phyloP scores from a whole-genome alignment of 2,329 filamentous ascomycete genomes.

The Diaporthe helianthi region DNA sequence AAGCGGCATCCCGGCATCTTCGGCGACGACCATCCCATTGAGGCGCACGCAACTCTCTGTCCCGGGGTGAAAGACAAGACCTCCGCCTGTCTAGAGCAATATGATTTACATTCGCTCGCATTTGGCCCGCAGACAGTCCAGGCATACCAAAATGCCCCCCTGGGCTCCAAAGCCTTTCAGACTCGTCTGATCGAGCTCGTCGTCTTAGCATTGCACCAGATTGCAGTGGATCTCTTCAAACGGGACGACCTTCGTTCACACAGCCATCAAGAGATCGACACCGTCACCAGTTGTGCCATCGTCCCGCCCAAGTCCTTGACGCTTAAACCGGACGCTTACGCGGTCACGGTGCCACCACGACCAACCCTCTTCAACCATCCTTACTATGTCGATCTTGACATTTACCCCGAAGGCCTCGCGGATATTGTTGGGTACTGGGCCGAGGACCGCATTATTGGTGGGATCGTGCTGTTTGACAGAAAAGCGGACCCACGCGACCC shows the following conservation, averaged over 20 bases:
- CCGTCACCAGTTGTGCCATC: slow-evolving; percentile 9
- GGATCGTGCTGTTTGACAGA: slow-evolving; percentile 39
- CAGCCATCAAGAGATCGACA: slow-evolving; percentile 33
- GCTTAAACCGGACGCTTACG: background rate
- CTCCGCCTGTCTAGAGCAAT: background rate
- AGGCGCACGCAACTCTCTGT: slow-evolving; percentile 30
- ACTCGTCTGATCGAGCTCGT: slow-evolving; percentile 43
- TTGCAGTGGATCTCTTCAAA: slow-evolving; percentile 39
- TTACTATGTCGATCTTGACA: slow-evolving; percentile 40
- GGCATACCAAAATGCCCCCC: slow-evolving; percentile 38
- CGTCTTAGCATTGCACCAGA: slow-evolving; percentile 42
- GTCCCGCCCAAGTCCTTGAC: slow-evolving; percentile 28
- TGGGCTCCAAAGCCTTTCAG: slow-evolving; percentile 40
- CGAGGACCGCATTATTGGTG: slow-evolving; percentile 40
- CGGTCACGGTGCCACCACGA: background rate
- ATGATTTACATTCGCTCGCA: slow-evolving; percentile 18
- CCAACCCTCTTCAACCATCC: slow-evolving; percentile 42
- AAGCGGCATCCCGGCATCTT: slow-evolving; percentile 7
- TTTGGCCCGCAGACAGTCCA: slow-evolving; percentile 37
- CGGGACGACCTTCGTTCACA: background rate
- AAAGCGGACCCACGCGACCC: slow-evolving; percentile 16
- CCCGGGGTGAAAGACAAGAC: slow-evolving; percentile 27
- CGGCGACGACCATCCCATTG: slow-evolving; percentile 3
- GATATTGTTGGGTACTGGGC: slow-evolving; percentile 43
- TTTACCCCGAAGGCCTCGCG: slow-evolving; percentile 42